Conservation (phyloP, 73 alveolate species). For the Paramecium biaurelia region DNA sequence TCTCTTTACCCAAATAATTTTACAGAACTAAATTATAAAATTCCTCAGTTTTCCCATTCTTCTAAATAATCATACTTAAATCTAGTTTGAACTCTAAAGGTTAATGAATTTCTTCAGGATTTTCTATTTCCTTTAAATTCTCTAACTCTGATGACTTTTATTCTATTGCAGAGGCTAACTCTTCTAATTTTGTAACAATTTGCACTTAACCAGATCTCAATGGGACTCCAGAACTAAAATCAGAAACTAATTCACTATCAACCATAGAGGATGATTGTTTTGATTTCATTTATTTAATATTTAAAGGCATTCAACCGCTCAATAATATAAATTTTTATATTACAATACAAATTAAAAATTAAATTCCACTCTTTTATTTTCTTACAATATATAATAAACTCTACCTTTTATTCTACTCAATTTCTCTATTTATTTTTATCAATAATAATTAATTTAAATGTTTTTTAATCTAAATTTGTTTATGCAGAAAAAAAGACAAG, state of each 20-base stretch:
- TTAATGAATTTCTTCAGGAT: not conserved
- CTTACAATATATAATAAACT: not conserved
- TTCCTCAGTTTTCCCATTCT: not conserved
- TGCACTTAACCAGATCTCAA: not conserved
- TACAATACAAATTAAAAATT: not conserved
- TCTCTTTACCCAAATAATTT: not conserved
- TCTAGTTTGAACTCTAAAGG: not conserved
- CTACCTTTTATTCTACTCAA: not conserved
- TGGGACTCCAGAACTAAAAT: not conserved
- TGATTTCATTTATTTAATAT: not conserved
- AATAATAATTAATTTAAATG: not conserved
- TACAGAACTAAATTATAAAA: not conserved
- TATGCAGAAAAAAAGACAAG: not conserved
- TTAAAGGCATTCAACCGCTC: not conserved
- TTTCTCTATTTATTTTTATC: not conserved
- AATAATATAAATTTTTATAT: not conserved
- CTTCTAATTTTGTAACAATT: not conserved
- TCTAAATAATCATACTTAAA: not conserved
- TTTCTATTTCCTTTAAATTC: not conserved
- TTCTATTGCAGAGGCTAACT: not conserved
- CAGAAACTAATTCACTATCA: not conserved
- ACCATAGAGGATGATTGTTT: not conserved
- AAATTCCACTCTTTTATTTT: not conserved
- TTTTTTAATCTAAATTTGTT: not conserved
- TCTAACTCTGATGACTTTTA: not conserved